Percentiles rank a stretch among this genome's conserved stretches.
Conservation (phyloP, 2,329 filamentous ascomycete species). For the Coniella vitis region DNA sequence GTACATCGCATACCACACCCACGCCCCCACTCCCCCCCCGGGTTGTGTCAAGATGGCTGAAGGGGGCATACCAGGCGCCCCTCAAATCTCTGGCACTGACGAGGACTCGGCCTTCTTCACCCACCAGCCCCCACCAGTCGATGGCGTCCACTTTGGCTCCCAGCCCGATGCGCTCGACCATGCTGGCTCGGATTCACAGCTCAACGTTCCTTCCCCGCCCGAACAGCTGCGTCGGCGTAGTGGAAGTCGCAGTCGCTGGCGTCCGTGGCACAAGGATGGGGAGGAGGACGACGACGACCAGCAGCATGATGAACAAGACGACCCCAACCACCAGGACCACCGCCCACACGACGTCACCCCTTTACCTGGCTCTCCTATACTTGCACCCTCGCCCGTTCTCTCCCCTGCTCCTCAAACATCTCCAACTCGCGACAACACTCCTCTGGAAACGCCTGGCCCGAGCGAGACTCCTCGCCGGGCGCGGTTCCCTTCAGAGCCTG, state of each 20-base stretch:
- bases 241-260: not conserved
- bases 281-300: not conserved
- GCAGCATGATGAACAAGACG: not conserved
- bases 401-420: not conserved
- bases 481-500: slow-evolving; percentile 4
- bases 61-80: slow-evolving; percentile 11
- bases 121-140: slow-evolving; percentile 14
- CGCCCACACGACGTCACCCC: too few relatives aligned
- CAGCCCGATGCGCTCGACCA: not conserved
- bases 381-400: not conserved
- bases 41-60: slow-evolving; percentile 10
- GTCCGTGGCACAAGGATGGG: not conserved
- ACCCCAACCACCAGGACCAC: too few relatives aligned
- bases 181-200: not conserved
- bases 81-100: slow-evolving; percentile 12
- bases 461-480: not conserved
- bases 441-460: not conserved
- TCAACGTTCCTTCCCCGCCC: not conserved
- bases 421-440: not conserved
- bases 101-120: slow-evolving; percentile 9
- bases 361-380: too few relatives aligned
- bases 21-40: not conserved
- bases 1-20: too few relatives aligned
- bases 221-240: not conserved
- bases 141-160: slow-evolving; percentile 7